Conservation (phyloP, 1,139 yeast genomes). For the Candida sp. region DNA sequence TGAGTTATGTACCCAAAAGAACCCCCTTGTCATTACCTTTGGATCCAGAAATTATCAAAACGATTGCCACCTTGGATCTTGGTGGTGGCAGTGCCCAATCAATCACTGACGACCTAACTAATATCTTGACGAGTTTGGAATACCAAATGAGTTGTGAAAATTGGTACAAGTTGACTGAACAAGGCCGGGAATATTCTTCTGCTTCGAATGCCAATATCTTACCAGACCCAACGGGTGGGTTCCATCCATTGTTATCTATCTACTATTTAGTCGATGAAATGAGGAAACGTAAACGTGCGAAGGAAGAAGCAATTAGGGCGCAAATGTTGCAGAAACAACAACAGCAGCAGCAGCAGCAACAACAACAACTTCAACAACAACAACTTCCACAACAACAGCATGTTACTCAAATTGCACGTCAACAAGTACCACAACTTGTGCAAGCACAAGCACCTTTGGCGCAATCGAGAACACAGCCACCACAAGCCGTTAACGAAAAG, state of each 20-base stretch:
- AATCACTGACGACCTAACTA: conserved; percentile 54
- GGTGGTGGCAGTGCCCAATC: conserved; percentile 66
- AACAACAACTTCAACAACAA: conserved; percentile 15
- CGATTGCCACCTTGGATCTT: conserved; percentile 78
- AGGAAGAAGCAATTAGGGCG: conserved; percentile 41
- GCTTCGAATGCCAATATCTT: conserved; percentile 37
- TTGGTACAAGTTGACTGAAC: conserved; percentile 53
- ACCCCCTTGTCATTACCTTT: conserved; percentile 73
- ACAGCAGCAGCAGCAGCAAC: conserved; percentile 17
- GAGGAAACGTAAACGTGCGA: conserved; percentile 64
- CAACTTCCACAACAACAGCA: conserved; percentile 14
- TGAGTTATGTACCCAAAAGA: conserved; percentile 73
- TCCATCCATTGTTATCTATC: conserved; percentile 84
- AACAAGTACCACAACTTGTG: background rate
- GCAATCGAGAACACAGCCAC: background rate
- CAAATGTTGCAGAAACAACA: conserved; percentile 21
- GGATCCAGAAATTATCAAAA: conserved; percentile 64
- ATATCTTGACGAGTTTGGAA: conserved; percentile 60
- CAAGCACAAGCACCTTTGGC: background rate
- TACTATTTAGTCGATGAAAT: conserved; percentile 86
- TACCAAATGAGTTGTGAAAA: conserved; percentile 64
- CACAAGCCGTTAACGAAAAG: conserved; percentile 1
- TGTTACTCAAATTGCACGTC: background rate
- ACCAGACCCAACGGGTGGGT: conserved; percentile 86
- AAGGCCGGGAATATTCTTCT: conserved; percentile 40